A percentile compares a stretch with the other conserved stretches of the same genome.
These are phyloP conservation scores for Pyrenophora tritici-repentis DNA, from an alignment of 2,329 filamentous ascomycete species.

Conservation along the genomic window DNA sequence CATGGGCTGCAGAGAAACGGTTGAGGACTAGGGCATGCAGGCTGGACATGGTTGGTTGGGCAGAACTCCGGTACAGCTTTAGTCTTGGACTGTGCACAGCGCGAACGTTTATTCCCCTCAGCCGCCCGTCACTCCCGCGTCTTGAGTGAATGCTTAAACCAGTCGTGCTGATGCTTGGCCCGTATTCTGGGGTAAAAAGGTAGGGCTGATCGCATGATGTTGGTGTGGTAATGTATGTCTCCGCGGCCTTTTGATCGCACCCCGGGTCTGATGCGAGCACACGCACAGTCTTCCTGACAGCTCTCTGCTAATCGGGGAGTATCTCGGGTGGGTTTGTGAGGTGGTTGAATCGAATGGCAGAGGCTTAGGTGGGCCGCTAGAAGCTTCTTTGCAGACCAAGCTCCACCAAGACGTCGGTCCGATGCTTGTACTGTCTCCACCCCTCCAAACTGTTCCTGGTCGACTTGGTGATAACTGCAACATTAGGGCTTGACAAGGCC, in stretches of 20 bases:
- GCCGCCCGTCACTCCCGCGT: constrained; percentile 8
- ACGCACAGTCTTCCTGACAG: constrained; percentile 2
- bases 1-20: background rate
- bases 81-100: no score
- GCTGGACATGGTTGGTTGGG: constrained; percentile 1
- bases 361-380: constrained; percentile 39
- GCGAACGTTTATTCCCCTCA: background rate
- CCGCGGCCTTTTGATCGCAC: background rate
- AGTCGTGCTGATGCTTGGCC: constrained; percentile 3
- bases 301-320: constrained; percentile 2
- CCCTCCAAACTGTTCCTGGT: constrained; percentile 19
- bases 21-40: background rate
- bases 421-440: constrained; percentile 29
- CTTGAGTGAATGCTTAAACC: constrained; percentile 4
- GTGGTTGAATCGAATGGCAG: constrained; percentile 22
- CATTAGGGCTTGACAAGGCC: constrained; percentile 17
- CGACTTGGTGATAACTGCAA: constrained; percentile 19
- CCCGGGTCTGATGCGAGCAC: background rate
- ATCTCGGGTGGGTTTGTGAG: constrained; percentile 11
- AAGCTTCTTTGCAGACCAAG: constrained; percentile 38
- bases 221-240: no score
- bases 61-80: background rate
- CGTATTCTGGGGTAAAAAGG: background rate
- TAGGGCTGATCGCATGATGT: no score
- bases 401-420: constrained; percentile 32